These are phyloP conservation scores for Pterocarpus santalinus DNA, from an alignment of 306 rosid species.

Conservation along the genomic window DNA sequence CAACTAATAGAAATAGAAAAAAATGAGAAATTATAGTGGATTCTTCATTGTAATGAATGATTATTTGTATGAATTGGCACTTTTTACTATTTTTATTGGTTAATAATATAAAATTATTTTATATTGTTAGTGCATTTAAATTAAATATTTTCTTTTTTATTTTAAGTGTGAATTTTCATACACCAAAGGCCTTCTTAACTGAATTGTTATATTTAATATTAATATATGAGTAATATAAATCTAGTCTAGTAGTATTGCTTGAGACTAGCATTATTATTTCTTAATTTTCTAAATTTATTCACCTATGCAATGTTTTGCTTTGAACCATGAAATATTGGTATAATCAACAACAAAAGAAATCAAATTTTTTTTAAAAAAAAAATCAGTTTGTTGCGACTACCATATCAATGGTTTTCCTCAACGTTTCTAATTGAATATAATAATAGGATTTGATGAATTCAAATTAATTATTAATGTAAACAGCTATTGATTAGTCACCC, in stretches of 20 bases:
- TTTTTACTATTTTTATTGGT: too few species aligned
- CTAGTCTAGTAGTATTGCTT: background rate
- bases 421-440: slow-evolving; percentile 3
- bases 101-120: too few species aligned
- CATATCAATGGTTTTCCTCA: slow-evolving; percentile 2
- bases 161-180: background rate
- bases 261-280: background rate
- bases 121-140: too few species aligned
- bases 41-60: too few species aligned
- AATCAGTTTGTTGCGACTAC: slow-evolving; percentile 30
- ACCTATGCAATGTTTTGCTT: background rate
- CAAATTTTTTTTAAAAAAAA: background rate
- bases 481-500: slow-evolving; percentile 40
- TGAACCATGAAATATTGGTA: background rate
- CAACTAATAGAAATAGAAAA: too few species aligned
- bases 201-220: too few species aligned
- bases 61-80: too few species aligned
- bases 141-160: background rate
- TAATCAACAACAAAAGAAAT: background rate
- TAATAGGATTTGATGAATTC: slow-evolving; percentile 7
- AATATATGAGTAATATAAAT: too few species aligned
- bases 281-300: slow-evolving; percentile 9
- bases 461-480: slow-evolving; percentile 11
- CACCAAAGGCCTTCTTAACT: background rate
- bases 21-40: too few species aligned